Conservation (phyloP, 495 filamentous ascomycete genomes). For the Rhizodiscina lignyota region DNA sequence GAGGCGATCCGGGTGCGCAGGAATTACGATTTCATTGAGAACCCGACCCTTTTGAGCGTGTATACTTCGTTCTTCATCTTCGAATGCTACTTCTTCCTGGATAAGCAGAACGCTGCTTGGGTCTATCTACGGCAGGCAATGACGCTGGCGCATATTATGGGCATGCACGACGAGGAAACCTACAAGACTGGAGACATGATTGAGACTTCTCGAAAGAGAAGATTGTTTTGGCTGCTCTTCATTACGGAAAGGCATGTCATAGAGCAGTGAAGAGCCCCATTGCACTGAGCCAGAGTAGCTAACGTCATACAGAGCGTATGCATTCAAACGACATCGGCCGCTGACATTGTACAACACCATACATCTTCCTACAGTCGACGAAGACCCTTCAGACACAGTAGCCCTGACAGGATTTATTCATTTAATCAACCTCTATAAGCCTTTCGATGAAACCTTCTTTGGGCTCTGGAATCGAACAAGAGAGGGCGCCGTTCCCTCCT, state of each 20-base stretch:
- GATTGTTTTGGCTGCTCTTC: slow-evolving; percentile 58
- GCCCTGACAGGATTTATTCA: slow-evolving; percentile 43
- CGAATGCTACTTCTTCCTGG: slow-evolving; percentile 56
- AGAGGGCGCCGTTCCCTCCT: slow-evolving; percentile 39
- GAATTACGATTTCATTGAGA: slow-evolving; percentile 56
- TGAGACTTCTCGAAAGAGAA: slow-evolving; percentile 36
- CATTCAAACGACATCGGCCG: slow-evolving; percentile 58
- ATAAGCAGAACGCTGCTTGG: slow-evolving; percentile 56
- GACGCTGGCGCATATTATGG: slow-evolving; percentile 33
- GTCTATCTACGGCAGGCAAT: slow-evolving; percentile 57
- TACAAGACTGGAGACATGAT: slow-evolving; percentile 29
- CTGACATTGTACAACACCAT: slow-evolving; percentile 50
- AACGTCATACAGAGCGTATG: slow-evolving; percentile 42
- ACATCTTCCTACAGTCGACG: slow-evolving; percentile 43
- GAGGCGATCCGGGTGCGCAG: slow-evolving; percentile 63
- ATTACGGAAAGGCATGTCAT: slow-evolving; percentile 52
- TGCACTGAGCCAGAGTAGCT: not conserved
- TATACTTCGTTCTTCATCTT: slow-evolving; percentile 72
- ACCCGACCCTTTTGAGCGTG: slow-evolving; percentile 46
- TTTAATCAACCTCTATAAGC: slow-evolving; percentile 48
- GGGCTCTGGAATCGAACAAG: slow-evolving; percentile 49
- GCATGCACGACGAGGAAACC: slow-evolving; percentile 43
- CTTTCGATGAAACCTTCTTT: slow-evolving; percentile 56
- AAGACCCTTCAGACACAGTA: slow-evolving; percentile 23
- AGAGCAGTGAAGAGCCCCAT: not conserved